A percentile compares a stretch with the other conserved stretches of the same genome.
phyloP scores from a whole-genome alignment of 306 rosid species.

The Vigna mungo region DNA sequence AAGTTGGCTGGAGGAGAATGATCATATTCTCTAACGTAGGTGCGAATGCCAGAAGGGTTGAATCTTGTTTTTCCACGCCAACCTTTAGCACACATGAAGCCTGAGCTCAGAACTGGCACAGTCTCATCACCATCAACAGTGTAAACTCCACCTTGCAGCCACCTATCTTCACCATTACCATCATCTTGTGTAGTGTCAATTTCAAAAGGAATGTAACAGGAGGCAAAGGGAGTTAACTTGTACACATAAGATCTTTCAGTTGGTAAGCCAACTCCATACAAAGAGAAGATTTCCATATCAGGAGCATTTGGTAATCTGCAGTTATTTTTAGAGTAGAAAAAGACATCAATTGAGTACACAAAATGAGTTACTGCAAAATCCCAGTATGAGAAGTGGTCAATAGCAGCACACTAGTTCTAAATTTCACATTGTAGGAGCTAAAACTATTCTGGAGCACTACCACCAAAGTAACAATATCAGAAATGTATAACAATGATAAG shows the following conservation, averaged over 20 bases:
- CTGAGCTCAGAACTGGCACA: conserved; percentile 84
- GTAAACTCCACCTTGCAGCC: conserved; percentile 77
- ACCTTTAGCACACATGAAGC: conserved; percentile 87
- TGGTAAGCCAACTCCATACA: conserved; percentile 89
- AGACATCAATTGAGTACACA: not conserved
- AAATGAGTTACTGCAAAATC: conserved; percentile 23
- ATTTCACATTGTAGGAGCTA: conserved; percentile 19
- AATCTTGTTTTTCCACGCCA: conserved; percentile 88
- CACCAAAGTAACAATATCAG: conserved; percentile 30
- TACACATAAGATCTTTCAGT: conserved; percentile 86
- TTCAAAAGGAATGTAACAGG: conserved; percentile 85
- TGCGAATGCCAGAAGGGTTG: conserved; percentile 72
- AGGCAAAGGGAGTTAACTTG: conserved; percentile 65
- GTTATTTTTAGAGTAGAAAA: conserved; percentile 22
- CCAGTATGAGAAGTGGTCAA: not conserved
- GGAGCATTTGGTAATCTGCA: conserved; percentile 90
- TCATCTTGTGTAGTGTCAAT: conserved; percentile 67
- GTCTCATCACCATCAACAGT: conserved; percentile 87
- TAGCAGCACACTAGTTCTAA: not conserved
- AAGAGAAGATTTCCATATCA: conserved; percentile 81
- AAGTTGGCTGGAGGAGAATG: conserved; percentile 83
- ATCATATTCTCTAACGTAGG: conserved; percentile 68
- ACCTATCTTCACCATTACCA: conserved; percentile 54
- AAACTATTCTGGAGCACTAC: not conserved
- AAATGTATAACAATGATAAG: conserved; percentile 10